Evolutionary conservation across 768 basidiomycete genomes (phyloP).

Genomic region (Tulasnella sp.): DNA sequence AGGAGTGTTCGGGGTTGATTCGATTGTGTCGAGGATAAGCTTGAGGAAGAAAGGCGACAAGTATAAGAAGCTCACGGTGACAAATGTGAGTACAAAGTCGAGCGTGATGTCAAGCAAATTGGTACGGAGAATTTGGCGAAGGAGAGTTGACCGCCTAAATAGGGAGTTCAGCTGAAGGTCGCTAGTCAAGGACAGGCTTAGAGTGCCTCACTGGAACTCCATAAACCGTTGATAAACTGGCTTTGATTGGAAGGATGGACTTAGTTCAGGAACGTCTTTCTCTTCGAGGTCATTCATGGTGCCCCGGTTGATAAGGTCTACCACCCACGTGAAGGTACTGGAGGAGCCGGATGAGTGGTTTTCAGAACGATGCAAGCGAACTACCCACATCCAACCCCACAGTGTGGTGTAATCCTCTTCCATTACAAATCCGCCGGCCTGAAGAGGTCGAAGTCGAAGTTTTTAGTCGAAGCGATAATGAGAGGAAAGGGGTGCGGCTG

Average conservation of each 20-base stretch:
- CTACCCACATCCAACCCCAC: slow-evolving; percentile 30
- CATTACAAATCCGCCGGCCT: slow-evolving; percentile 32
- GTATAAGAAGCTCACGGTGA: slow-evolving; percentile 42
- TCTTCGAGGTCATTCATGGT: slow-evolving; percentile 54
- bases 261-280: slow-evolving; percentile 62
- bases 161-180: not conserved
- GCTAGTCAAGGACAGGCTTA: not conserved
- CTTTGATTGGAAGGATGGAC: slow-evolving; percentile 57
- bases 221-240: slow-evolving; percentile 52
- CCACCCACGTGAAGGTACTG: slow-evolving; percentile 9
- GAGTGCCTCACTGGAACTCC: slow-evolving; percentile 21
- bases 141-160: not conserved
- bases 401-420: slow-evolving; percentile 72
- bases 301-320: slow-evolving; percentile 32
- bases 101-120: slow-evolving; percentile 45
- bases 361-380: not conserved
- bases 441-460: not conserved
- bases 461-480: not conserved
- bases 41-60: slow-evolving; percentile 73
- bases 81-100: slow-evolving; percentile 59
- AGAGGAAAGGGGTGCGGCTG: too few relatives aligned
- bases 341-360: not conserved
- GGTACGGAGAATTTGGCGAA: slow-evolving; percentile 27
- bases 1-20: slow-evolving; percentile 9
- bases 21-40: slow-evolving; percentile 33